Evolutionary conservation across 2,329 filamentous ascomycete species (phyloP), one percentile per base, ranked within the genome.

Genomic region (Sporothrix inflata): DNA sequence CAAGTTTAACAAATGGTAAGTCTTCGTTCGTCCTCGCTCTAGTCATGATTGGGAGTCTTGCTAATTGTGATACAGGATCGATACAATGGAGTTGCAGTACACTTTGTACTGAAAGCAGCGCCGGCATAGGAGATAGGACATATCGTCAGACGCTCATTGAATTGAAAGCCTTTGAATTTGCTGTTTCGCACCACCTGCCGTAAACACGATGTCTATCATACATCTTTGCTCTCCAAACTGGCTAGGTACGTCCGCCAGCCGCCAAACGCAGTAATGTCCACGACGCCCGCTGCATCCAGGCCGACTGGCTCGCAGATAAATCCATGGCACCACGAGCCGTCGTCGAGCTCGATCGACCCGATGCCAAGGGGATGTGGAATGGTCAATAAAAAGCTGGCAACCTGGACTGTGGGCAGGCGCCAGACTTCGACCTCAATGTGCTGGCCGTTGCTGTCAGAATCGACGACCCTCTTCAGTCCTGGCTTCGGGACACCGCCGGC

Each of bases 271-370:
- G 79, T 81, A 27, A 82, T 79, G 30, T 82, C 81, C 0, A 70
- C 71, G 0, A 79, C 80, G 40, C 73, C 75, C 0, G 75, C 74
- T 51, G 49, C 21, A 8, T 53, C 49, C 1, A 82, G 71, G 0
- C 80, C 81, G 4, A 76, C 70, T 1, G 79, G 80, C 72, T 83
- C 81, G 51, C 82, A 83, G 1, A 83, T 76, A 57, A 83, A 81
- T 0, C 81, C 80, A 16, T 72, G 77, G 5, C 79, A 76, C 81
- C 81, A 82, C 6, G 75, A 74, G 1, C 79, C 78, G 51, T 81
- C 77, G 0, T 66, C 49, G 0, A 83, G 76, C 74, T 83, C 79
- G 14, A 83, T 69, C 0, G 78, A 79, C 1, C 82, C 82, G 7
- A 83, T 78, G 5, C 77, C 78, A 0, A 83, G 77, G 2, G 81